Evolutionary conservation across 2,329 filamentous ascomycete genomes (phyloP).

Genomic region (Paraphaeosphaeria minitans): DNA sequence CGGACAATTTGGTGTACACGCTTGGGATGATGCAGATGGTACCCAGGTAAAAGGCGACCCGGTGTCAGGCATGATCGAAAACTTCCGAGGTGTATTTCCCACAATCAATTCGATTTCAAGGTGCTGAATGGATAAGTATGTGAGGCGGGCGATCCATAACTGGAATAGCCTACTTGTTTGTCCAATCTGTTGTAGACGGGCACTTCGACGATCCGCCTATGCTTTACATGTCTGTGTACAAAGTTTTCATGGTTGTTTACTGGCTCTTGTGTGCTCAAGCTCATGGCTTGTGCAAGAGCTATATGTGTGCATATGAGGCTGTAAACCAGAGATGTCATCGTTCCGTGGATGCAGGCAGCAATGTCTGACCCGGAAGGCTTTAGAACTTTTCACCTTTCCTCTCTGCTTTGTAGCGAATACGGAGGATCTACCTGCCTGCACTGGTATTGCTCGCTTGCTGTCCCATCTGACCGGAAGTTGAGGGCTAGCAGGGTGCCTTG

Average conservation of each 20-base stretch:
- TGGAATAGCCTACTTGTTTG: constrained; percentile 1
- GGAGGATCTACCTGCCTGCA: background rate
- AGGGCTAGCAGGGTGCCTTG: background rate
- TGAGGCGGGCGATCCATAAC: background rate
- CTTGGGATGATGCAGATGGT: constrained; percentile 16
- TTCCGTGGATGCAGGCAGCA: background rate
- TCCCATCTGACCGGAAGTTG: constrained; percentile 3
- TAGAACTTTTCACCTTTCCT: background rate
- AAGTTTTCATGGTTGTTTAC: background rate
- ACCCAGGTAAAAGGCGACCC: constrained; percentile 19
- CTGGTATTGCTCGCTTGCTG: background rate
- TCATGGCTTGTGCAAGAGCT: background rate
- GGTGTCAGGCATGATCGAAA: constrained; percentile 18
- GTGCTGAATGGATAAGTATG: constrained; percentile 14
- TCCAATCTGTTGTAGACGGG: constrained; percentile 10
- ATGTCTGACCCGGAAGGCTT: background rate
- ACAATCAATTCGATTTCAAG: constrained; percentile 16
- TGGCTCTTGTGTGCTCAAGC: background rate
- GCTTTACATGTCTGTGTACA: background rate
- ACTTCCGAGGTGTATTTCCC: constrained; percentile 18
- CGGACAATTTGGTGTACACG: constrained; percentile 17
- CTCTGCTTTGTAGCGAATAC: background rate
- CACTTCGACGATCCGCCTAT: background rate
- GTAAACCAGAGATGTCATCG: background rate
- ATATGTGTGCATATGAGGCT: background rate